A percentile compares a stretch with the other conserved stretches of the same genome.
phyloP scores from a whole-genome alignment of 495 filamentous ascomycete species.

The Beverwykella pulmonaria region DNA sequence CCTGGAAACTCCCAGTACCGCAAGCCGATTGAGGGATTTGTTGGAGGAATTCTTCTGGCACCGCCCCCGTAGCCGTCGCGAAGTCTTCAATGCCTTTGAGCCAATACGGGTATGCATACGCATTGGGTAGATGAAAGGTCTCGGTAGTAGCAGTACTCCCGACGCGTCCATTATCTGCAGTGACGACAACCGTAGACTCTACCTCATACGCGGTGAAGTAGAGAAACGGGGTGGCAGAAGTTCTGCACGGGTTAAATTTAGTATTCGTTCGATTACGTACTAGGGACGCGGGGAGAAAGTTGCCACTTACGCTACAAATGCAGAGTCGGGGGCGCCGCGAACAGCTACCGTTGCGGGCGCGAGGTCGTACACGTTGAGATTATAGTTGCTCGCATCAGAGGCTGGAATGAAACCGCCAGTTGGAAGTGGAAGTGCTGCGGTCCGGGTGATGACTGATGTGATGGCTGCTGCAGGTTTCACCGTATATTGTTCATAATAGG shows the following conservation, averaged over 20 bases:
- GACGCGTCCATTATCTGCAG: conserved; percentile 9
- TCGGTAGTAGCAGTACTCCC: conserved; percentile 5
- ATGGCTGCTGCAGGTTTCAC: conserved; percentile 38
- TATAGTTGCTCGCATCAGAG: conserved; percentile 3
- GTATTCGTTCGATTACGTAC: not conserved
- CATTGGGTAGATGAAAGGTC: conserved; percentile 20
- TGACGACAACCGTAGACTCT: conserved; percentile 8
- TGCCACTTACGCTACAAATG: conserved; percentile 28
- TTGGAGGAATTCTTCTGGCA: conserved; percentile 28
- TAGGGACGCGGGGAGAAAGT: not conserved
- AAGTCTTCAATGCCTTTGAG: conserved; percentile 25
- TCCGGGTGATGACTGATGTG: conserved; percentile 38
- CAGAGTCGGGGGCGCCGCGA: conserved; percentile 26
- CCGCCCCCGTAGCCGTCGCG: conserved; percentile 13
- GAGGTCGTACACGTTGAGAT: conserved; percentile 1
- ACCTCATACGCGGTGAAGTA: conserved; percentile 41
- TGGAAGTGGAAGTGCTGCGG: conserved; percentile 28
- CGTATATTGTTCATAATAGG: conserved; percentile 25
- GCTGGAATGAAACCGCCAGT: conserved; percentile 31
- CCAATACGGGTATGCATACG: conserved; percentile 9
- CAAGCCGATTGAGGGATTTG: conserved; percentile 35
- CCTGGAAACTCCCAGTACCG: conserved; percentile 18
- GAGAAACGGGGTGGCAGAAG: conserved; percentile 41
- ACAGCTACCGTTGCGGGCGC: conserved; percentile 28
- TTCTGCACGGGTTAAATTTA: conserved; percentile 22